Conservation (phyloP, 208 protist species). For the Leishmania turanica region DNA sequence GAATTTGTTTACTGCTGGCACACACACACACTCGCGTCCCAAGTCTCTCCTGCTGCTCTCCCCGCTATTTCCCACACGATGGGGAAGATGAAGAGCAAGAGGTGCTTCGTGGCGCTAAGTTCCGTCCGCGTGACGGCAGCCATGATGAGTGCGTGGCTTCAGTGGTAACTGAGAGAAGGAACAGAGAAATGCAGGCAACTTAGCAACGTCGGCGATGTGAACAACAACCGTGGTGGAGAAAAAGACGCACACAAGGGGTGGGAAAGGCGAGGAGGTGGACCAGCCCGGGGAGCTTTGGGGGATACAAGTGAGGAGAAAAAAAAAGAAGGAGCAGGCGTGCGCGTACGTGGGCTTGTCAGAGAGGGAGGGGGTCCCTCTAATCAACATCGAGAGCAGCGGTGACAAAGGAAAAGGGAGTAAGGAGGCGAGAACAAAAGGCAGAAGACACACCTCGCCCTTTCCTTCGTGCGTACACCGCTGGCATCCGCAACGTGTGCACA, state of each 20-base stretch:
- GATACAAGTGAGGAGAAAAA: neutral
- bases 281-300: neutral
- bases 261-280: neutral
- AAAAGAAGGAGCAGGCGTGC: neutral
- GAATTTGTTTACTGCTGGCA: neutral
- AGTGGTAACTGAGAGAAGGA: neutral
- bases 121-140: neutral
- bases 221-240: neutral
- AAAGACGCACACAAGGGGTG: neutral
- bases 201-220: neutral
- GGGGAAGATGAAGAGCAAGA: neutral
- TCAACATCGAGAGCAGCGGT: neutral
- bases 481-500: neutral
- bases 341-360: neutral
- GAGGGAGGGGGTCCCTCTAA: neutral
- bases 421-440: neutral
- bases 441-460: neutral
- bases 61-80: neutral
- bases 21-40: no score
- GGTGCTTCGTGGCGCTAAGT: neutral
- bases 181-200: neutral
- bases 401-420: neutral
- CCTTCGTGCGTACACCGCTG: neutral
- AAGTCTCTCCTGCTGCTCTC: neutral
- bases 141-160: neutral